A percentile compares a stretch with the other conserved stretches of the same genome.
Conservation (phyloP, 495 filamentous ascomycete genomes). For the Aspergillus sparsus region DNA sequence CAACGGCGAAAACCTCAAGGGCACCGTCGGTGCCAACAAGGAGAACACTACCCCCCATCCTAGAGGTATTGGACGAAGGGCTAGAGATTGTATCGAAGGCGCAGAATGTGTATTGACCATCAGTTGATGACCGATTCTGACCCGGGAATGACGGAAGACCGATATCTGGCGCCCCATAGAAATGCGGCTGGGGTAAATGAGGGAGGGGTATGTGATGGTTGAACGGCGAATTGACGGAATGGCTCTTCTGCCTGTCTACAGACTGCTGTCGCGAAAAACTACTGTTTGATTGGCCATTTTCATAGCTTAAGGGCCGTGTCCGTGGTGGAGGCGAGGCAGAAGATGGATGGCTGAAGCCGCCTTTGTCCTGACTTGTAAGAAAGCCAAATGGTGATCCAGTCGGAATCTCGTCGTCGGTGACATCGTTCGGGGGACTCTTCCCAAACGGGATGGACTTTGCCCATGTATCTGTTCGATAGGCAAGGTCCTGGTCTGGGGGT, state of each 20-base stretch:
- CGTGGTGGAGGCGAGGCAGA: conserved; percentile 50
- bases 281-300: conserved; percentile 42
- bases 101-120: conserved; percentile 72
- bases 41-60: conserved; percentile 65
- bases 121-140: conserved; percentile 35
- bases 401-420: conserved; percentile 44
- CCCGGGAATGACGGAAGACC: conserved; percentile 40
- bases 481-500: conserved; percentile 36
- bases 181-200: conserved; percentile 78
- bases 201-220: conserved; percentile 66
- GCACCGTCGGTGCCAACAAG: conserved; percentile 74
- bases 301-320: conserved; percentile 48
- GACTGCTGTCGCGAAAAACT: conserved; percentile 44
- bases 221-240: conserved; percentile 47
- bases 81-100: conserved; percentile 71
- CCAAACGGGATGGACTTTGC: conserved; percentile 50
- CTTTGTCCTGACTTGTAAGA: conserved; percentile 41
- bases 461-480: conserved; percentile 49
- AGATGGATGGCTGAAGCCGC: conserved; percentile 52
- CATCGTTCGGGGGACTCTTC: conserved; percentile 50
- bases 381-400: conserved; percentile 48
- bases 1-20: conserved; percentile 69
- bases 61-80: conserved; percentile 44
- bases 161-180: conserved; percentile 59
- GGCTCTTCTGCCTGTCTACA: conserved; percentile 43